Conservation (phyloP, 305 asterid genomes). For the Rubia occidens region DNA sequence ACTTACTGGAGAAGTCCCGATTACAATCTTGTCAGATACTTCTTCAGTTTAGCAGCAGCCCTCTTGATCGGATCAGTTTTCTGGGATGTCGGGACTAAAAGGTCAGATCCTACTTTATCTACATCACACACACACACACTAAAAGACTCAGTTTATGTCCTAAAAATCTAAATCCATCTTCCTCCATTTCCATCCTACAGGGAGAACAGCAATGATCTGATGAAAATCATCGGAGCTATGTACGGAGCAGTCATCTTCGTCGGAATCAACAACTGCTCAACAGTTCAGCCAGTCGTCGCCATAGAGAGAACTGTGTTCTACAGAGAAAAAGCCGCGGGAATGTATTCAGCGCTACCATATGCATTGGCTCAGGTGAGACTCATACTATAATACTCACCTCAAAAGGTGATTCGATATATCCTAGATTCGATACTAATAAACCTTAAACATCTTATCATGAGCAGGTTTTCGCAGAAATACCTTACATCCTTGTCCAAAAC, state of each 20-base stretch:
- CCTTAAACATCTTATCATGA: not conserved
- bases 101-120: slow-evolving; percentile 24
- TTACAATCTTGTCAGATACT: slow-evolving; percentile 58
- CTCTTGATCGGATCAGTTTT: slow-evolving; percentile 52
- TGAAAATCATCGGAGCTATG: slow-evolving; percentile 83
- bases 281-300: slow-evolving; percentile 88
- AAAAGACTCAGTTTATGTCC: not conserved
- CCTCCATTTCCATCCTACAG: slow-evolving; percentile 28
- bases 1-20: slow-evolving; percentile 73
- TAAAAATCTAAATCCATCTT: slow-evolving; percentile 8
- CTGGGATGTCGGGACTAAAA: slow-evolving; percentile 63
- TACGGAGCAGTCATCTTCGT: slow-evolving; percentile 64
- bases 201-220: slow-evolving; percentile 39
- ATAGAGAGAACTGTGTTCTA: slow-evolving; percentile 84
- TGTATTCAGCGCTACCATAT: slow-evolving; percentile 93
- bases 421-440: not conserved
- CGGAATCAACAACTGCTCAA: slow-evolving; percentile 72
- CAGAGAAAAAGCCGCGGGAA: slow-evolving; percentile 85
- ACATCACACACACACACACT: not conserved
- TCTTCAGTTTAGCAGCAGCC: slow-evolving; percentile 53
- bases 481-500: slow-evolving; percentile 52
- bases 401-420: not conserved
- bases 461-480: slow-evolving; percentile 70
- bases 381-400: not conserved
- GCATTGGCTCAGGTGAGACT: slow-evolving; percentile 78